phyloP scores from a whole-genome alignment of 345 rosid genomes.

The Hirschfeldia incana region DNA sequence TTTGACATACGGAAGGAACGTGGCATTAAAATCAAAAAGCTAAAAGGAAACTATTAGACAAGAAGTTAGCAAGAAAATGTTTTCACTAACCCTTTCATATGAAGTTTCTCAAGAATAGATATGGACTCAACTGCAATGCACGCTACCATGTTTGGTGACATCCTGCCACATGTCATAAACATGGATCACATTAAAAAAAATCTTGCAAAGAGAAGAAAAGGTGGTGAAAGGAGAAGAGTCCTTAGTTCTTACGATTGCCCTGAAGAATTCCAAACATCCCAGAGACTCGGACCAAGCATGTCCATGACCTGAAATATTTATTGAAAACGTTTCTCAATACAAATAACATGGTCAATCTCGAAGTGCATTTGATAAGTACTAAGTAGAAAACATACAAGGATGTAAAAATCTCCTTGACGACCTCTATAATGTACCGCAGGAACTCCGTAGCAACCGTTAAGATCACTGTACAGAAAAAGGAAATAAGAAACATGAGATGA shows the following conservation, averaged over 20 bases:
- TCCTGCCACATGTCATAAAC: constrained; percentile 47
- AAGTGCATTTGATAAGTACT: neutral
- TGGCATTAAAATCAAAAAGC: constrained; percentile 1
- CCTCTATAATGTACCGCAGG: constrained; percentile 91
- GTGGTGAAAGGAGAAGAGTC: constrained; percentile 7
- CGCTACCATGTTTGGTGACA: constrained; percentile 85
- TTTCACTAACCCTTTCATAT: constrained; percentile 66
- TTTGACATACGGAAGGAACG: neutral
- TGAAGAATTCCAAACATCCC: constrained; percentile 96
- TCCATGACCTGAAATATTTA: constrained; percentile 80
- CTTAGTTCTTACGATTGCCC: constrained; percentile 75
- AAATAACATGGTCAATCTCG: constrained; percentile 15
- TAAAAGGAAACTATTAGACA: neutral
- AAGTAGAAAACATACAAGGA: constrained; percentile 57
- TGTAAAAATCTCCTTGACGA: constrained; percentile 88
- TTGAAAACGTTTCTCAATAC: constrained; percentile 23
- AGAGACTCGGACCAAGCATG: constrained; percentile 97
- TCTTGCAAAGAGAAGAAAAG: neutral
- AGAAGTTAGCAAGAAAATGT: neutral
- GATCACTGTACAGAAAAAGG: constrained; percentile 35
- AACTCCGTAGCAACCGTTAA: constrained; percentile 80
- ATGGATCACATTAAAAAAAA: neutral
- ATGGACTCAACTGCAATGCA: constrained; percentile 95
- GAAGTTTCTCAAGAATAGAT: constrained; percentile 93
- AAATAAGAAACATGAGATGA: too few relatives aligned